Evolutionary conservation across 768 basidiomycete genomes (phyloP), one percentile per base, ranked within the genome.

Genomic region (Peribolospora kevripleyi): DNA sequence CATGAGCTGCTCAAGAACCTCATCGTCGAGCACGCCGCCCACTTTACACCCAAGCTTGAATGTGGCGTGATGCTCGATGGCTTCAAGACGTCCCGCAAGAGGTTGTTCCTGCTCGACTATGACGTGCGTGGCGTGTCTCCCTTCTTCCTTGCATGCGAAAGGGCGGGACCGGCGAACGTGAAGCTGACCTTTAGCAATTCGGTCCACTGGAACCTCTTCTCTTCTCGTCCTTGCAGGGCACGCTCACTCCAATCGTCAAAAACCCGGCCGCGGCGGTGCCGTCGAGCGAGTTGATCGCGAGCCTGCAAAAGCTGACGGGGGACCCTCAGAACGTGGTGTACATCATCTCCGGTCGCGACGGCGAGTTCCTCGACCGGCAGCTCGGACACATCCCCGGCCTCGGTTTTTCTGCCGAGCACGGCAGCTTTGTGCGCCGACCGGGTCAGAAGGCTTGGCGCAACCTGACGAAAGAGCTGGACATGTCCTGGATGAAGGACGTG

Each of bases 401-500:
- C 6, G 91, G 91, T 9, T 82, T 97, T 74, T 82, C 80, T 14
- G 91, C 91, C 25, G 91, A 98, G 69, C 91, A 98, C 65, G 91
- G 91, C 8, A 82, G 81, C 37, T 97, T 95, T 71, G 75, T 95
- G 51, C 76, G 80, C 47, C 77, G 76, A 58, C 82, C 82, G 0
- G 80, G 79, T 42, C 68, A 64, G 2, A 67, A 68, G 49, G 60
- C 64, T n/a, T 98, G 91, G 85, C 72, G 71, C 58, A 88, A 87
- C 65, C 82, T 93, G 65, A 93, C 90, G n/a, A 76, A 80, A 67
- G 75, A 73, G 58, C 67, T 98, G 64, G 90, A 98, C 70, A 97
- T 97, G 91, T 77, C 77, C 60, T 98, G 91, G 91, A 87, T 91
- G 83, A 72, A 69, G 53, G 91, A 98, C 70, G 91, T 93, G 40